Base-by-base conservation (phyloP, 1,284 basidiomycete genomes). In the Cutaneotrichosporon dermatis region DNA sequence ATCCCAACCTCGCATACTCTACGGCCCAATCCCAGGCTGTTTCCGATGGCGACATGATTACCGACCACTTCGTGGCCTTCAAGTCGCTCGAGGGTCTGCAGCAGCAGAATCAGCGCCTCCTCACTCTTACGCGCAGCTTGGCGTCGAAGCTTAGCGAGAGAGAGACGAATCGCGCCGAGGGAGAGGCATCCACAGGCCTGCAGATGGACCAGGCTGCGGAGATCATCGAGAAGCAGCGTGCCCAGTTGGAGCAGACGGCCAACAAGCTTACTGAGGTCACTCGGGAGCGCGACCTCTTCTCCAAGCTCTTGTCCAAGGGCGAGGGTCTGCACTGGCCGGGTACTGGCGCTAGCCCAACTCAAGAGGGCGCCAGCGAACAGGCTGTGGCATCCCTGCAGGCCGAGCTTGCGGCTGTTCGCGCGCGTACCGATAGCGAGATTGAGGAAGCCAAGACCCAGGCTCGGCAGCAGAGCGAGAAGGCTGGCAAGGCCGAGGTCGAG, bases 31-130 rank as follows among this genome's bases (percentile, higher is more conserved):
- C 34, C 34, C 46, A 49, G 46, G 46, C 12, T 6, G 57, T 69
- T 36, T 45, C 69, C 83, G 65, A 67, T 5, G 82, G 84, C 37
- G 86, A 92, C 64, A 85, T 98, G 64, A 95, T 98, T 75, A 89
- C 90, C 25, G 89, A 89, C 71, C 84, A 93, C 68, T 85, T 99
- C 11, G 89, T 98, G 50, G 84, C 92, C 34, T 99, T 94, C 85
- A 83, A 82, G 50, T 89, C 87, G 1, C 85, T 98, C 51, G 83
- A 85, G 10, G 83, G 84, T 16, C 80, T 99, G 35, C 92, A 96
- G 69, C 84, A 87, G 52, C 92, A 61, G 79, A 99, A 99, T 75
- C 86, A 89, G 76, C 88, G 89, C 66, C 80, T 98, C 8, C 81
- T 99, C 37, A 86, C 84, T 71, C 86, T 96, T 62, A 87, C 89